These are phyloP conservation scores for Melastoma malabathricum DNA, from an alignment of 345 rosid species.

Conservation along the genomic window DNA sequence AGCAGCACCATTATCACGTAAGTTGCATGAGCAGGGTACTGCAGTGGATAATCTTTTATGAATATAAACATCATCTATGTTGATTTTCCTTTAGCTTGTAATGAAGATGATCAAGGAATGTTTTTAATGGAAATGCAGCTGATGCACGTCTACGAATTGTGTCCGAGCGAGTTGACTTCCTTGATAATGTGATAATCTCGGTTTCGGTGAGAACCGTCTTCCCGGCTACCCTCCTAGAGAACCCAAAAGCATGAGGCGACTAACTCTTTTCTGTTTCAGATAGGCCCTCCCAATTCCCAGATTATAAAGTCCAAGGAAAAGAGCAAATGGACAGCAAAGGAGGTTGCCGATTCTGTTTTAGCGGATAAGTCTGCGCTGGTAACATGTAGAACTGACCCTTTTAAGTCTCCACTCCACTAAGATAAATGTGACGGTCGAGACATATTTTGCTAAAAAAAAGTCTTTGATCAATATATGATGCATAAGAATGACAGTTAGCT, in stretches of 20 bases:
- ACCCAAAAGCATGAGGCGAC: slow-evolving; percentile 7
- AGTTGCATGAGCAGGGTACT: no score
- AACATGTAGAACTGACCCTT: slow-evolving; percentile 11
- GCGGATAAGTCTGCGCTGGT: slow-evolving; percentile 90
- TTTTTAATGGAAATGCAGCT: slow-evolving; percentile 31
- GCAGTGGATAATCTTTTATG: no score
- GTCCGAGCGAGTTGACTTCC: slow-evolving; percentile 75
- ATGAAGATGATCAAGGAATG: not conserved
- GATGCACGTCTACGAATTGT: slow-evolving; percentile 88
- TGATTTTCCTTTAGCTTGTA: not conserved
- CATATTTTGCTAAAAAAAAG: no score
- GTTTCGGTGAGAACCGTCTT: slow-evolving; percentile 39
- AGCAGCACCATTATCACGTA: slow-evolving; percentile 91
- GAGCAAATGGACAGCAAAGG: slow-evolving; percentile 73
- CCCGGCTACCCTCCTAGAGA: slow-evolving; percentile 3
- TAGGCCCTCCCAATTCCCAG: slow-evolving; percentile 83
- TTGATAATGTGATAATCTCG: slow-evolving; percentile 76
- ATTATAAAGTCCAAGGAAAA: slow-evolving; percentile 69
- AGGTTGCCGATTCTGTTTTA: slow-evolving; percentile 82
- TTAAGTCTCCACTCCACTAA: no score
- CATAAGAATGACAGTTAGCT: not conserved
- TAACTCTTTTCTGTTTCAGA: slow-evolving; percentile 45
- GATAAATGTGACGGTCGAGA: no score
- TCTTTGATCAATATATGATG: not conserved
- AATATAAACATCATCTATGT: not conserved